Evolutionary conservation across 768 basidiomycete species (phyloP).

Genomic region (Hygrophoropsis aurantiaca): DNA sequence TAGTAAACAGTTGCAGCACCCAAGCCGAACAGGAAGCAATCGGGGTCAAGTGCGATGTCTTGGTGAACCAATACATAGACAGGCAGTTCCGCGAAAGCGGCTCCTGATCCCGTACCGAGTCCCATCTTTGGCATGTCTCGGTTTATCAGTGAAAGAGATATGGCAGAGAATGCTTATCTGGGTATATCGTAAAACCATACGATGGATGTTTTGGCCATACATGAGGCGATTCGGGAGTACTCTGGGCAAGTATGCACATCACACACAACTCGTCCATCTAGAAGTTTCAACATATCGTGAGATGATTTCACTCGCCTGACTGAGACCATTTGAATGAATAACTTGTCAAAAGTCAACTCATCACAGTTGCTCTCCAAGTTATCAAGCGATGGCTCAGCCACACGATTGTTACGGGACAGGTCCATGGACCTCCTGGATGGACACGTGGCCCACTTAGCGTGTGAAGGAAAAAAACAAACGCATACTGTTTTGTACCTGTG

Average conservation of each 20-base stretch:
- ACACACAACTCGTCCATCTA: no score
- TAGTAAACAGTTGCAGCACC: no score
- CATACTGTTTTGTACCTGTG: slow-evolving; percentile 31
- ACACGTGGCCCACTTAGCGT: slow-evolving; percentile 33
- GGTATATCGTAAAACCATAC: no score
- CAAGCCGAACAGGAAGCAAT: no score
- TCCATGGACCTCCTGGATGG: slow-evolving; percentile 28
- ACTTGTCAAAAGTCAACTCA: no score
- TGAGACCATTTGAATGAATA: no score
- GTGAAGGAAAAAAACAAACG: slow-evolving; percentile 9
- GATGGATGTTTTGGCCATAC: no score
- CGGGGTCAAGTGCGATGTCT: neutral
- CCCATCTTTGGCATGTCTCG: slow-evolving; percentile 6
- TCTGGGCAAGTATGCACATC: no score
- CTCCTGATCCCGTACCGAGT: slow-evolving; percentile 1
- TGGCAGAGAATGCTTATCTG: slow-evolving; percentile 19
- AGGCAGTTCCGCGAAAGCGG: slow-evolving; percentile 3
- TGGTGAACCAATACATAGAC: slow-evolving; percentile 2
- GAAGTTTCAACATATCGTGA: no score
- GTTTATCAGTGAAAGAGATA: slow-evolving; percentile 6
- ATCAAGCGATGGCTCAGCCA: neutral
- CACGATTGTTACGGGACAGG: slow-evolving; percentile 1
- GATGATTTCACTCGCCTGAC: no score
- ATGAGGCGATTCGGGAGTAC: no score
- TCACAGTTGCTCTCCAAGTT: neutral